Conservation (phyloP, 2,329 filamentous ascomycete genomes). For the Allantophomopsis cytisporea region DNA sequence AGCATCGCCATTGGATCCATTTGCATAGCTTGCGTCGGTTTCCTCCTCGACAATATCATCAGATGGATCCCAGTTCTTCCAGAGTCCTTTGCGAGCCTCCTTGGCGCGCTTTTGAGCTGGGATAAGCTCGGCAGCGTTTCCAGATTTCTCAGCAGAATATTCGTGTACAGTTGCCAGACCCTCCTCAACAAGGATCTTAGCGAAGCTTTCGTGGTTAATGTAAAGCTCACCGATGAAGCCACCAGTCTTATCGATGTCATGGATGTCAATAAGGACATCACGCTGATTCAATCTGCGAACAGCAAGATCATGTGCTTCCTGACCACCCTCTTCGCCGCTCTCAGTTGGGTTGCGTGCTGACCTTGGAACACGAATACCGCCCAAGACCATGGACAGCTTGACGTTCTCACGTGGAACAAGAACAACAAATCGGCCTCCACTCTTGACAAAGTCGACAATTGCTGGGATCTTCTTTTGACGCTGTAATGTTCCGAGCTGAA, state of each 20-base stretch:
- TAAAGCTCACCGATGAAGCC: conserved; percentile 94
- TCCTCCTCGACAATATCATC: conserved; percentile 54
- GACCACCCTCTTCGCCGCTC: conserved; percentile 81
- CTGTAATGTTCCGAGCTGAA: conserved; percentile 76
- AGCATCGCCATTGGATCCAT: conserved; percentile 36
- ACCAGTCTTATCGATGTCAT: conserved; percentile 90
- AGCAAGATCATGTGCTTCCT: conserved; percentile 87
- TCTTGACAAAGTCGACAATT: conserved; percentile 94
- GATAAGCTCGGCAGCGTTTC: conserved; percentile 76
- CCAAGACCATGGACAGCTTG: conserved; percentile 89
- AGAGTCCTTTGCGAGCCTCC: conserved; percentile 74
- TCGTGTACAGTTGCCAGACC: conserved; percentile 84
- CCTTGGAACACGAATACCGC: conserved; percentile 79
- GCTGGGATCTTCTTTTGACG: conserved; percentile 87
- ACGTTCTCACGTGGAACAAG: conserved; percentile 84
- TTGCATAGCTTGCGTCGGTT: conserved; percentile 31
- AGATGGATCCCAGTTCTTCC: conserved; percentile 89
- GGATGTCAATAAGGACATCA: conserved; percentile 90
- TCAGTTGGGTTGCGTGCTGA: conserved; percentile 70
- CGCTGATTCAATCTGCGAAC: conserved; percentile 82
- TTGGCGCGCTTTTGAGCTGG: conserved; percentile 83
- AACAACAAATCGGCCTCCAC: conserved; percentile 87
- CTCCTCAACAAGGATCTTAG: conserved; percentile 86
- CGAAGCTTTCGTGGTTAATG: conserved; percentile 90
- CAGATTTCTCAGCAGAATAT: conserved; percentile 92